These are phyloP conservation scores for Stemphylium beticola DNA, from an alignment of 2,329 filamentous ascomycete genomes.

Conservation along the genomic window DNA sequence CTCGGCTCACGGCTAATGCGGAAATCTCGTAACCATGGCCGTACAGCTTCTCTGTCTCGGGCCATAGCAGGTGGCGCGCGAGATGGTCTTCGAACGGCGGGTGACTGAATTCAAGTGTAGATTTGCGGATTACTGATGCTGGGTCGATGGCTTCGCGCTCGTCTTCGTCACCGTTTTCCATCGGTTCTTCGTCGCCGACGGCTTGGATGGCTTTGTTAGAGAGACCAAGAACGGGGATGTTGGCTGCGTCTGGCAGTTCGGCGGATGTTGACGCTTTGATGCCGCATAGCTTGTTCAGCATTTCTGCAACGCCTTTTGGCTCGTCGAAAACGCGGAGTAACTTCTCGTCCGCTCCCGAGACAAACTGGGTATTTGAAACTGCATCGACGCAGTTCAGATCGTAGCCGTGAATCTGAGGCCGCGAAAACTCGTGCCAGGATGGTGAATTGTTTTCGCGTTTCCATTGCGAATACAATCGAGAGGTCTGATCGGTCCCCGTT, in stretches of 20 bases:
- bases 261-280: slow-evolving; percentile 49
- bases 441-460: slow-evolving; percentile 48
- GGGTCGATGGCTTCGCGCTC: slow-evolving; percentile 64
- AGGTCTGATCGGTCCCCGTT: slow-evolving; percentile 91
- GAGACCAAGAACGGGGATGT: slow-evolving; percentile 91
- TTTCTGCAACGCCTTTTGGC: slow-evolving; percentile 78
- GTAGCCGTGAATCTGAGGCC: slow-evolving; percentile 97
- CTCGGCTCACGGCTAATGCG: slow-evolving; percentile 77
- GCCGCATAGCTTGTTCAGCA: slow-evolving; percentile 72
- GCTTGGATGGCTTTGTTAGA: slow-evolving; percentile 89
- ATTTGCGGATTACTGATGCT: slow-evolving; percentile 62
- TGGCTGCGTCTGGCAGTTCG: slow-evolving; percentile 79
- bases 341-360: slow-evolving; percentile 96
- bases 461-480: slow-evolving; percentile 85
- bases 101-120: slow-evolving; percentile 68
- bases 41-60: slow-evolving; percentile 94
- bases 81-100: slow-evolving; percentile 91
- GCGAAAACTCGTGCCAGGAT: slow-evolving; percentile 94
- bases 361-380: slow-evolving; percentile 75
- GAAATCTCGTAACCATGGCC: slow-evolving; percentile 98
- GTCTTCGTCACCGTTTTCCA: slow-evolving; percentile 52
- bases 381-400: slow-evolving; percentile 93
- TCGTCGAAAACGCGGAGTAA: slow-evolving; percentile 94
- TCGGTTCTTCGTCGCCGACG: slow-evolving; percentile 41
- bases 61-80: slow-evolving; percentile 90